A percentile compares a stretch with the other conserved stretches of the same genome.
Conservation (phyloP, 441 rosid species). For the Raphanus hybrid region DNA sequence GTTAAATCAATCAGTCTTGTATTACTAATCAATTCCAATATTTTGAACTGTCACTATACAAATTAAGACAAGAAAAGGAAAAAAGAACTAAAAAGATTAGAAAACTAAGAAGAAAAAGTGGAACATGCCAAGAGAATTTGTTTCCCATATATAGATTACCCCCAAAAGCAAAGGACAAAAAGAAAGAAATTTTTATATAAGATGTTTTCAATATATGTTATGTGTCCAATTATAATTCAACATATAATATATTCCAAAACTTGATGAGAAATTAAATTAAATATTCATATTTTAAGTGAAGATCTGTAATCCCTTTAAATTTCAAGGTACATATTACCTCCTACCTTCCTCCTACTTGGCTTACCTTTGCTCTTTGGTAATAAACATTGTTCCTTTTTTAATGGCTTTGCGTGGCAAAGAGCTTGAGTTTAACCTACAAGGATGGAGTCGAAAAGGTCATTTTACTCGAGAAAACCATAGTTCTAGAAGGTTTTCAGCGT, state of each 20-base stretch:
- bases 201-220: neutral
- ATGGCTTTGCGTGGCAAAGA: constrained; percentile 3
- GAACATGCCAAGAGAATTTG: constrained; percentile 2
- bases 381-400: neutral
- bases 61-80: neutral
- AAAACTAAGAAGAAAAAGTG: constrained; percentile 5
- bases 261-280: neutral
- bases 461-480: neutral
- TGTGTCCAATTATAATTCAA: constrained; percentile 4
- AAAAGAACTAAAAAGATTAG: neutral
- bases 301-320: constrained; percentile 1
- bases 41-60: neutral
- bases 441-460: neutral
- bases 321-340: neutral
- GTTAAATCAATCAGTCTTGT: constrained; percentile 7
- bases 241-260: neutral
- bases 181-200: neutral
- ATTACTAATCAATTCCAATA: neutral
- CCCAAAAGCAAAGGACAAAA: constrained; percentile 4
- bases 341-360: neutral
- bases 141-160: constrained; percentile 3
- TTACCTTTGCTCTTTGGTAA: neutral
- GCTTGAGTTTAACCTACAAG: constrained; percentile 5
- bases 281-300: neutral
- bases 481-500: neutral